These are phyloP conservation scores for Syncephalastrum sp. DNA, from an alignment of 371 early-diverging fungal genomes.

Conservation along the genomic window DNA sequence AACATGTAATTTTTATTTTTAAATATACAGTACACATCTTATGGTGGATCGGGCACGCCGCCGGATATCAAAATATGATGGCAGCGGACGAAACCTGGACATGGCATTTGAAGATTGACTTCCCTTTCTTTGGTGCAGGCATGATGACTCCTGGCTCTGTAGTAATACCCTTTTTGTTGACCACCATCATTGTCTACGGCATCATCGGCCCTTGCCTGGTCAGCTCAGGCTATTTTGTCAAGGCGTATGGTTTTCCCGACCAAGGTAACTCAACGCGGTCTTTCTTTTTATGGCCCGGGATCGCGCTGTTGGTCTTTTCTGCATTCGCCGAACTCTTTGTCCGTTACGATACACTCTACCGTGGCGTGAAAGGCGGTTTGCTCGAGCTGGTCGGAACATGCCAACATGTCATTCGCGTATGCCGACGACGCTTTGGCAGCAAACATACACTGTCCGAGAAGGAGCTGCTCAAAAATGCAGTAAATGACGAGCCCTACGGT, in stretches of 20 bases:
- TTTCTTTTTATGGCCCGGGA: constrained; percentile 72
- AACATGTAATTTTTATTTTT: background rate
- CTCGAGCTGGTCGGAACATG: constrained; percentile 2
- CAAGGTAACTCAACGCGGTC: constrained; percentile 42
- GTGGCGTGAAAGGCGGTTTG: constrained; percentile 51
- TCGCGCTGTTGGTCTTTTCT: constrained; percentile 63
- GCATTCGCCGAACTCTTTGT: constrained; percentile 62
- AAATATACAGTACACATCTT: constrained; percentile 44
- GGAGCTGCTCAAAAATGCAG: too few species aligned
- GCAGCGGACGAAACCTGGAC: constrained; percentile 55
- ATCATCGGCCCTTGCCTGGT: constrained; percentile 45
- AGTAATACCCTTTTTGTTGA: constrained; percentile 54
- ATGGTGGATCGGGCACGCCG: constrained; percentile 56
- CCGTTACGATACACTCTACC: constrained; percentile 54
- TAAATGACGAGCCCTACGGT: constrained; percentile 8
- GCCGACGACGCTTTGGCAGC: too few species aligned
- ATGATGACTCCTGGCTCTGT: constrained; percentile 61
- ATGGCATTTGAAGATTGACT: constrained; percentile 53
- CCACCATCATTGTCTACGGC: constrained; percentile 58
- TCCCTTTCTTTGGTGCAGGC: constrained; percentile 71
- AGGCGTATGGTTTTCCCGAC: constrained; percentile 32
- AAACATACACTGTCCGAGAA: too few species aligned
- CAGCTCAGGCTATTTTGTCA: constrained; percentile 35
- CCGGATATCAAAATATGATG: constrained; percentile 40
- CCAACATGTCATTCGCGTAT: constrained; percentile 4